phyloP scores from a whole-genome alignment of 257 asterid species.

The Agastache rugosa region DNA sequence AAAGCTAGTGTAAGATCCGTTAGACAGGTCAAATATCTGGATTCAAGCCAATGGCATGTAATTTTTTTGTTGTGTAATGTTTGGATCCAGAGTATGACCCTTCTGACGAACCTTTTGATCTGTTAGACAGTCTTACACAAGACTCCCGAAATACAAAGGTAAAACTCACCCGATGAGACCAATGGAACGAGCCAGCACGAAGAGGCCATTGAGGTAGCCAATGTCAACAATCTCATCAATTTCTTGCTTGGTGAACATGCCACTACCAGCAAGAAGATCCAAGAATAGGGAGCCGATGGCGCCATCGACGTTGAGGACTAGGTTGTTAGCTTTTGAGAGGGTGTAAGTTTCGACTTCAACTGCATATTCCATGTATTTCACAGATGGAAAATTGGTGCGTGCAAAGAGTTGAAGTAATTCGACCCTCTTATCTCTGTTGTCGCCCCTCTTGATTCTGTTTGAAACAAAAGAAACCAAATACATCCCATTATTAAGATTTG shows the following conservation, averaged over 20 bases:
- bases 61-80: neutral
- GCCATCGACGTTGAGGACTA: conserved; percentile 96
- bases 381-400: conserved; percentile 89
- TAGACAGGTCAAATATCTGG: neutral
- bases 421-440: conserved; percentile 99
- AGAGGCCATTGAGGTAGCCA: conserved; percentile 96
- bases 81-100: neutral
- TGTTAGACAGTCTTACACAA: neutral
- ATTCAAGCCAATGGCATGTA: too few relatives aligned
- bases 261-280: conserved; percentile 99
- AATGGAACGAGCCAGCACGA: conserved; percentile 97
- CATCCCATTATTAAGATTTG: conserved; percentile 10
- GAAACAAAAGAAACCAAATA: conserved; percentile 21
- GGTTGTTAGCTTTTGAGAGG: conserved; percentile 92
- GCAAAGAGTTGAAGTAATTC: conserved; percentile 84
- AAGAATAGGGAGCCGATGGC: conserved; percentile 98
- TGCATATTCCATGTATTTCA: conserved; percentile 98
- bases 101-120: neutral
- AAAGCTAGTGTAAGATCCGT: neutral
- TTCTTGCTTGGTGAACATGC: conserved; percentile 95
- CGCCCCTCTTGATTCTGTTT: conserved; percentile 93
- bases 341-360: conserved; percentile 97
- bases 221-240: conserved; percentile 91
- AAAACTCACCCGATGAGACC: conserved; percentile 97
- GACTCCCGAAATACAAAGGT: neutral